Percentiles rank a stretch among this genome's conserved stretches.
phyloP scores from a whole-genome alignment of 2,329 filamentous ascomycete genomes.

The Zopfia rhizophila region DNA sequence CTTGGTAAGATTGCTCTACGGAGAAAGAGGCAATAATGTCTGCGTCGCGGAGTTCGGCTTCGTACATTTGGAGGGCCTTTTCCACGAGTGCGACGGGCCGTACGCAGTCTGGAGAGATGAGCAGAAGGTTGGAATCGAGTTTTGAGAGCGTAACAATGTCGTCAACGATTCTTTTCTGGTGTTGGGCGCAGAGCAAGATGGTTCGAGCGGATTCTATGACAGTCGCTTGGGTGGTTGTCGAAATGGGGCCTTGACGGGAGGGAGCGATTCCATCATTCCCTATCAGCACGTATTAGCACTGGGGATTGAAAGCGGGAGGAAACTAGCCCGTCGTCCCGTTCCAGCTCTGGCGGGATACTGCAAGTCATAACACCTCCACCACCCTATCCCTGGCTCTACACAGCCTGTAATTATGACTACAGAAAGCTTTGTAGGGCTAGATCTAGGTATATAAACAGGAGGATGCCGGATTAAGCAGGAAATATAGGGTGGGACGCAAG shows the following conservation, averaged over 20 bases:
- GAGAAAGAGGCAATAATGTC: conserved; percentile 18
- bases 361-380: no score
- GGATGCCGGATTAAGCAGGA: conserved; percentile 3
- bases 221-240: conserved; percentile 3
- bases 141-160: conserved; percentile 57
- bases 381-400: no score
- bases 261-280: no score
- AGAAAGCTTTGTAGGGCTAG: no score
- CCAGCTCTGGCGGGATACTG: no score
- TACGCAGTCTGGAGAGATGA: conserved; percentile 30
- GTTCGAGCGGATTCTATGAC: conserved; percentile 32
- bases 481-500: conserved; percentile 11
- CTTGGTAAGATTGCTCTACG: conserved; percentile 21
- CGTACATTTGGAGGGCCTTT: conserved; percentile 34
- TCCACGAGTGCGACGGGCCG: conserved; percentile 29
- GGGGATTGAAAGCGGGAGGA: no score
- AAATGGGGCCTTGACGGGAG: no score
- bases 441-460: no score
- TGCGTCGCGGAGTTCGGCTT: conserved; percentile 29
- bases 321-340: no score
- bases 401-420: no score
- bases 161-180: conserved; percentile 48
- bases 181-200: conserved; percentile 44
- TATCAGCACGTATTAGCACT: no score
- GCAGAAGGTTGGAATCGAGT: conserved; percentile 53